Percentiles rank a stretch among this genome's conserved stretches.
phyloP scores from a whole-genome alignment of 805 yeast genomes.

The Starmerella bacillaris region DNA sequence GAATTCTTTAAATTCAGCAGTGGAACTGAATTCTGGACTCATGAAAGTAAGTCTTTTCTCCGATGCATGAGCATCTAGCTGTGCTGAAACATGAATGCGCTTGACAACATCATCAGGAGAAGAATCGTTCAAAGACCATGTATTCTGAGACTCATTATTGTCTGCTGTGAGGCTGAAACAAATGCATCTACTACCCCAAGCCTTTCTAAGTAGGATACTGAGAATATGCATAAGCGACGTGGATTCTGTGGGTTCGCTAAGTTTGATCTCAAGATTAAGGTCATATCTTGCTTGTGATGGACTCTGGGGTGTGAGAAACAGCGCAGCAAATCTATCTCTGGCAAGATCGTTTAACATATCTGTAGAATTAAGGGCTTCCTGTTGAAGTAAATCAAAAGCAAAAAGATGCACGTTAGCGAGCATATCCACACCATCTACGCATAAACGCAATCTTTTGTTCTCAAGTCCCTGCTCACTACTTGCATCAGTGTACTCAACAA shows the following conservation, averaged over 20 bases:
- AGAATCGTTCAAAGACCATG: slow-evolving; percentile 17
- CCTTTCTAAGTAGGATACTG: slow-evolving; percentile 4
- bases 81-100: slow-evolving; percentile 35
- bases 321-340: slow-evolving; percentile 62
- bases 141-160: neutral
- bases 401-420: slow-evolving; percentile 62
- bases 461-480: slow-evolving; percentile 3
- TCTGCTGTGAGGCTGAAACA: slow-evolving; percentile 3
- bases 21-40: slow-evolving; percentile 35
- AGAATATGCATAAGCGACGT: slow-evolving; percentile 1
- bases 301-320: slow-evolving; percentile 45
- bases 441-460: slow-evolving; percentile 4
- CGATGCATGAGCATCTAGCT: slow-evolving; percentile 50
- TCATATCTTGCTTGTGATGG: slow-evolving; percentile 45
- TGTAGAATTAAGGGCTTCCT: slow-evolving; percentile 52
- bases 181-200: slow-evolving; percentile 12
- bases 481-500: neutral
- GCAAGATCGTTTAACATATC: slow-evolving; percentile 57
- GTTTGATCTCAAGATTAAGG: slow-evolving; percentile 33
- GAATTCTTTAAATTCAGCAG: slow-evolving; percentile 47
- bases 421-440: slow-evolving; percentile 40
- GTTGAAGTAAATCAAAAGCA: slow-evolving; percentile 43
- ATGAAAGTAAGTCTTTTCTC: slow-evolving; percentile 79
- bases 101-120: slow-evolving; percentile 3
- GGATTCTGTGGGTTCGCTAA: neutral